These are phyloP conservation scores for Mycena rosella DNA, from an alignment of 768 basidiomycete genomes.

Conservation along the genomic window DNA sequence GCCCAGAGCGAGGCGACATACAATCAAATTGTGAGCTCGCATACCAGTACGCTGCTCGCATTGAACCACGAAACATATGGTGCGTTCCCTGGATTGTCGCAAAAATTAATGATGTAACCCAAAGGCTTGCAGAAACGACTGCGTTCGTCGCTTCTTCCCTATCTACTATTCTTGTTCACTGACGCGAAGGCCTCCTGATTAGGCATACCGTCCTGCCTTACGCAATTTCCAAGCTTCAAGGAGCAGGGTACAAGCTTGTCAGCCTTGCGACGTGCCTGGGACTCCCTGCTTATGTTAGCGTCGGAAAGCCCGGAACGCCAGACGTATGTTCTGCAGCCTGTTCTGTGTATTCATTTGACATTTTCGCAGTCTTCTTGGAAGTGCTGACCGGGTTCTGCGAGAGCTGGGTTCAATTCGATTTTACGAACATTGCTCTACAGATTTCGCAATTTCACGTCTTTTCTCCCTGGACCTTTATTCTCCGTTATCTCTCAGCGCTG, in stretches of 20 bases:
- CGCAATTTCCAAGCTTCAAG: slow-evolving; percentile 52
- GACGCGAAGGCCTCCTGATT: neutral
- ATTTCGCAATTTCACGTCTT: too few species aligned
- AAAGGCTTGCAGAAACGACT: slow-evolving; percentile 3
- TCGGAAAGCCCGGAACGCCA: slow-evolving; percentile 43
- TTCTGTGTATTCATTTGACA: neutral
- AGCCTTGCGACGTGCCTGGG: slow-evolving; percentile 59
- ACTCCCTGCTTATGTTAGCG: slow-evolving; percentile 50
- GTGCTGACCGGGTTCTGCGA: too few species aligned
- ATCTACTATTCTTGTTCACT: neutral
- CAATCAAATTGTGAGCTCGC: slow-evolving; percentile 32
- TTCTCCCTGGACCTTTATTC: neutral
- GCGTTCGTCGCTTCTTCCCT: neutral
- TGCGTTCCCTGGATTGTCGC: neutral
- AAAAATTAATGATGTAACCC: neutral
- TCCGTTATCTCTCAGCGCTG: neutral
- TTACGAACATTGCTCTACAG: too few species aligned
- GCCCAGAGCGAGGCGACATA: slow-evolving; percentile 47
- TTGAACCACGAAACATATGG: slow-evolving; percentile 23
- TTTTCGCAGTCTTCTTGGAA: neutral
- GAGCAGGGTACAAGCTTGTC: slow-evolving; percentile 58
- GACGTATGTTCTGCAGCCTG: slow-evolving; percentile 46
- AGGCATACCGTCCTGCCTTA: slow-evolving; percentile 54
- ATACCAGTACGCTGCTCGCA: neutral
- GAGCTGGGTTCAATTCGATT: neutral